phyloP scores from a whole-genome alignment of 2,329 filamentous ascomycete genomes.

The Sporothrix dimorphospora region DNA sequence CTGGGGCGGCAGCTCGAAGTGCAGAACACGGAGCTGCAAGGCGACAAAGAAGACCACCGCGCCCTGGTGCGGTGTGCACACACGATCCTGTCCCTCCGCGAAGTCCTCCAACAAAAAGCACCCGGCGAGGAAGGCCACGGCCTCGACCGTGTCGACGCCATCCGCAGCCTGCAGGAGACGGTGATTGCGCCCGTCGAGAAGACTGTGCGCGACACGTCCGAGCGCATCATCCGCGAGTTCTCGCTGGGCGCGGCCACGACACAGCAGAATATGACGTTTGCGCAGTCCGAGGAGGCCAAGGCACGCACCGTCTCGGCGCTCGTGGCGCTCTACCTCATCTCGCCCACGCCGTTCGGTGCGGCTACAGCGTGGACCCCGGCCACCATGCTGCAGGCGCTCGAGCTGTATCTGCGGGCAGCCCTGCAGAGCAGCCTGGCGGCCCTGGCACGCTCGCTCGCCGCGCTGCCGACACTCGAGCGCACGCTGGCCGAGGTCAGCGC shows the following conservation, averaged over 20 bases:
- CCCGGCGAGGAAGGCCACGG: slow-evolving; percentile 76
- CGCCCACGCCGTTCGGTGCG: slow-evolving; percentile 58
- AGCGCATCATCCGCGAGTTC: slow-evolving; percentile 83
- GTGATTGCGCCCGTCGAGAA: slow-evolving; percentile 74
- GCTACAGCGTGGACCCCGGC: slow-evolving; percentile 59
- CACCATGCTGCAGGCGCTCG: slow-evolving; percentile 74
- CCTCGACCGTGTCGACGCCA: slow-evolving; percentile 71
- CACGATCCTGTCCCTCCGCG: slow-evolving; percentile 74
- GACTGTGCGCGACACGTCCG: slow-evolving; percentile 70
- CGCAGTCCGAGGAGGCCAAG: slow-evolving; percentile 74
- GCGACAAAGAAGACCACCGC: slow-evolving; percentile 60
- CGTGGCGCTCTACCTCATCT: slow-evolving; percentile 78
- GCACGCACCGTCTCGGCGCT: slow-evolving; percentile 74
- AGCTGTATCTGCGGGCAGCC: slow-evolving; percentile 79
- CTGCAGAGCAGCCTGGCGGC: slow-evolving; percentile 77
- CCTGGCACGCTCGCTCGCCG: slow-evolving; percentile 74
- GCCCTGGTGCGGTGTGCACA: slow-evolving; percentile 82
- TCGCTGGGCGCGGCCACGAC: slow-evolving; percentile 62
- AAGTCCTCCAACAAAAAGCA: slow-evolving; percentile 68
- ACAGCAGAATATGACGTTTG: slow-evolving; percentile 53
- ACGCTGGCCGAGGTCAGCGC: slow-evolving; percentile 80
- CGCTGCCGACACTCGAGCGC: slow-evolving; percentile 79
- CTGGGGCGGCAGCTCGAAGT: slow-evolving; percentile 84
- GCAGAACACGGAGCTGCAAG: slow-evolving; percentile 67
- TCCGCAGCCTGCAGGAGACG: slow-evolving; percentile 68